Conservation (phyloP, 2,329 filamentous ascomycete genomes). For the Fusarium nurragi region DNA sequence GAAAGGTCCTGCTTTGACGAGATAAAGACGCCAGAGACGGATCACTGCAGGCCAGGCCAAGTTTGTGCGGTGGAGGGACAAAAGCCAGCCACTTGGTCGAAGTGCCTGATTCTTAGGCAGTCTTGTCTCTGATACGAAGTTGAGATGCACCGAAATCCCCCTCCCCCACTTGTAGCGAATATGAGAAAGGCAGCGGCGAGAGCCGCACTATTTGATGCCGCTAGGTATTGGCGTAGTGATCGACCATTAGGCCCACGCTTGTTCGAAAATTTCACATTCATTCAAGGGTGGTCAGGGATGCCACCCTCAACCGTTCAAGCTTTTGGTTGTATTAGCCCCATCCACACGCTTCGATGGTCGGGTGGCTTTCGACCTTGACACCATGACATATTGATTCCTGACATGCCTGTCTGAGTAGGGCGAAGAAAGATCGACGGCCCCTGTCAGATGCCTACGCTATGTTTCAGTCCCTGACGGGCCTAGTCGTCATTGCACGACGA, state of each 20-base stretch:
- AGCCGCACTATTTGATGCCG: constrained; percentile 13
- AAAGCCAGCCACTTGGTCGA: constrained; percentile 32
- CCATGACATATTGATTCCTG: constrained; percentile 27
- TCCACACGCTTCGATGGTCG: constrained; percentile 32
- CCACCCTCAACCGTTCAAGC: constrained; percentile 34
- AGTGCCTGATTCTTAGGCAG: constrained; percentile 32
- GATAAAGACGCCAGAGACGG: constrained; percentile 41
- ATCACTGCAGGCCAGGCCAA: constrained; percentile 42
- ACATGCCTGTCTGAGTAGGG: constrained; percentile 28
- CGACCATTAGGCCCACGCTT: constrained; percentile 11
- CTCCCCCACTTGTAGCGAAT: constrained; percentile 6
- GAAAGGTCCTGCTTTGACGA: constrained; percentile 46
- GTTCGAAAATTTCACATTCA: constrained; percentile 22
- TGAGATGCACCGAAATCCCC: constrained; percentile 14
- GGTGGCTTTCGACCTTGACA: constrained; percentile 36
- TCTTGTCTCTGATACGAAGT: constrained; percentile 37
- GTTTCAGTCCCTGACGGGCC: constrained; percentile 39
- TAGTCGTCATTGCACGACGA: constrained; percentile 39
- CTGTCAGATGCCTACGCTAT: constrained; percentile 38
- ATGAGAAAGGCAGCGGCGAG: constrained; percentile 7
- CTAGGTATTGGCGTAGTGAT: constrained; percentile 22
- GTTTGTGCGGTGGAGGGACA: constrained; percentile 29
- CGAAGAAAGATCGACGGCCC: constrained; percentile 33
- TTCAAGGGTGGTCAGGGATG: constrained; percentile 12
- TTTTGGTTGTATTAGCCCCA: constrained; percentile 34